Conservation (phyloP, 768 basidiomycete species). For the Suillus discolor region DNA sequence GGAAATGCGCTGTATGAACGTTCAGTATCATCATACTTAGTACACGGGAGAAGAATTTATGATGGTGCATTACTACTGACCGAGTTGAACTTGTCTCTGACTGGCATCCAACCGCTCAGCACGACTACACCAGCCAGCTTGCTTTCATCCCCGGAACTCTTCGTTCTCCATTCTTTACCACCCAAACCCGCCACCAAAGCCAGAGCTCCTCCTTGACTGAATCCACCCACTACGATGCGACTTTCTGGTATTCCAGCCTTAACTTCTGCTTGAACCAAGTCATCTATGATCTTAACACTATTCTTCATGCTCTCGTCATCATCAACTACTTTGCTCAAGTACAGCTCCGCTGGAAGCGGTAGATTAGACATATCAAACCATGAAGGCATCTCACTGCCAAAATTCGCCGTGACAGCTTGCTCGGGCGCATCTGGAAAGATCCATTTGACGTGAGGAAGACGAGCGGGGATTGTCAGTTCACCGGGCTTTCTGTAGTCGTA, state of each 20-base stretch:
- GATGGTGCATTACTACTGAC: slow-evolving; percentile 22
- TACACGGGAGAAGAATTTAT: not conserved
- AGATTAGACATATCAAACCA: slow-evolving; percentile 12
- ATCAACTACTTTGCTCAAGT: slow-evolving; percentile 23
- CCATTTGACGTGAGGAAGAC: slow-evolving; percentile 47
- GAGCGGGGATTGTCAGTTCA: slow-evolving; percentile 31
- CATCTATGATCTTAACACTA: slow-evolving; percentile 37
- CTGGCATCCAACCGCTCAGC: slow-evolving; percentile 47
- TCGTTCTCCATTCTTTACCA: slow-evolving; percentile 26
- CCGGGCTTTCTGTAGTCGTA: slow-evolving; percentile 5
- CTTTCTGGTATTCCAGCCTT: slow-evolving; percentile 42
- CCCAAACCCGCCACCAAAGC: slow-evolving; percentile 49
- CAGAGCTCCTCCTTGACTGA: slow-evolving; percentile 51
- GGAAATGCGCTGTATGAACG: slow-evolving; percentile 47
- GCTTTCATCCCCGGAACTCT: slow-evolving; percentile 21
- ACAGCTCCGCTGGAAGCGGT: not conserved
- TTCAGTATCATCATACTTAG: not conserved
- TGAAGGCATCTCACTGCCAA: slow-evolving; percentile 5
- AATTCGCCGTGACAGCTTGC: slow-evolving; percentile 19
- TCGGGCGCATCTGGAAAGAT: slow-evolving; percentile 50
- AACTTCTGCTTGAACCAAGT: slow-evolving; percentile 44
- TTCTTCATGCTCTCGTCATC: slow-evolving; percentile 48
- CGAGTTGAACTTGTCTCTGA: slow-evolving; percentile 43
- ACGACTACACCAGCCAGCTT: slow-evolving; percentile 43
- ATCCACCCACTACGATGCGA: slow-evolving; percentile 51